phyloP scores from a whole-genome alignment of 2,329 filamentous ascomycete genomes.

The Diplodia seriata region DNA sequence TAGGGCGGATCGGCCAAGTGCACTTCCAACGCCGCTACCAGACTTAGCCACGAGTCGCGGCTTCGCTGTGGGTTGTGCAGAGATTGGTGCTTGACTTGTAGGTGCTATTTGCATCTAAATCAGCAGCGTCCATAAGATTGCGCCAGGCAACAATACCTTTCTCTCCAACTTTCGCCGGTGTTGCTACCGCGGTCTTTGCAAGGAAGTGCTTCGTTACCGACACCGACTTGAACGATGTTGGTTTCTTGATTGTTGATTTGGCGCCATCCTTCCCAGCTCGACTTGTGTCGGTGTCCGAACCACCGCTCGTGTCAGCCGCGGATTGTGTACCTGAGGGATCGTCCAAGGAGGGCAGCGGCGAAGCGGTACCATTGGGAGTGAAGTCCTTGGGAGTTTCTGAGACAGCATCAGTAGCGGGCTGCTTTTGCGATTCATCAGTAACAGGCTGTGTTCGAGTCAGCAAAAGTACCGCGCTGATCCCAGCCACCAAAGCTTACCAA shows the following conservation, averaged over 20 bases:
- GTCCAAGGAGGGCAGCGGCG: constrained; percentile 44
- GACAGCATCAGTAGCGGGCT: constrained; percentile 26
- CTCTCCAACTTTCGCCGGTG: constrained; percentile 57
- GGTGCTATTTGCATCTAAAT: constrained; percentile 47
- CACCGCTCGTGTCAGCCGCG: constrained; percentile 73
- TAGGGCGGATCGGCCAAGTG: constrained; percentile 57
- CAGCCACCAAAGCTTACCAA: constrained; percentile 39
- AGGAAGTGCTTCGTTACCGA: constrained; percentile 86
- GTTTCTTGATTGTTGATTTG: constrained; percentile 66
- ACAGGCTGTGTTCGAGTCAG: constrained; percentile 27
- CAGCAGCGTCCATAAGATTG: not conserved
- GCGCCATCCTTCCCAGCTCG: constrained; percentile 66
- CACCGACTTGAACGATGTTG: constrained; percentile 80
- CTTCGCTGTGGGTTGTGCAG: constrained; percentile 62
- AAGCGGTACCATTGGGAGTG: constrained; percentile 47
- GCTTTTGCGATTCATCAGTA: constrained; percentile 23
- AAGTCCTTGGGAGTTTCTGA: constrained; percentile 38
- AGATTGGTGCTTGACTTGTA: constrained; percentile 47
- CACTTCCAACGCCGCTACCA: constrained; percentile 65
- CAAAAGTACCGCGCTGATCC: not conserved
- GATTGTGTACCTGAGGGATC: constrained; percentile 39
- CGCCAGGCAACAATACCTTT: constrained; percentile 52
- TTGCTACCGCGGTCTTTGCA: constrained; percentile 70
- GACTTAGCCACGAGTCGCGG: constrained; percentile 80
- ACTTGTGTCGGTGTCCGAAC: constrained; percentile 78